Evolutionary conservation across 73 alveolate species (phyloP), one percentile per base, ranked within the genome.

Genomic region (Durusdinium trenchii): DNA sequence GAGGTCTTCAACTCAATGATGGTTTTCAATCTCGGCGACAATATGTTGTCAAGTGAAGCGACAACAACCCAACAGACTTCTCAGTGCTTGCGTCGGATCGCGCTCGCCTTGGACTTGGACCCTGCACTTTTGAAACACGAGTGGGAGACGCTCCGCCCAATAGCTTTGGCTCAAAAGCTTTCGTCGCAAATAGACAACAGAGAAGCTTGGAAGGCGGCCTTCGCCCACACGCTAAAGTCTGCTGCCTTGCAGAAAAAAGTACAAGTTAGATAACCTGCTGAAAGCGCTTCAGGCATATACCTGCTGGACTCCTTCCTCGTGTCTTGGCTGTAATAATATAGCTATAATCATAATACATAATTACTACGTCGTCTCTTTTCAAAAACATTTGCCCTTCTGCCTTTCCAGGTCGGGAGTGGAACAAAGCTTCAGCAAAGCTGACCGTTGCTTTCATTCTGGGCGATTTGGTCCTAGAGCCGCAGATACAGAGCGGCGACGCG

Each of bases 1-100:
- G 94, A 83, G 38, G 75, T 83, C 14, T 50, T 83, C 76, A 83
- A 50, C 36, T 48, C 94, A 23, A 50, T 83, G 67, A 14, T 9
- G 60, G 91, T 83, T 36, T 83, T 83, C 94, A 83, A 83, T 35
- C 36, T 76, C 69, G n/a, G n/a, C n/a, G n/a, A n/a, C n/a, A n/a
- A n/a, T n/a, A n/a, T n/a, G n/a, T n/a, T n/a, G n/a, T n/a, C n/a
- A n/a, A n/a, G n/a, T n/a, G 69, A 57, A 60, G 86, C 54, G 38
- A 60, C 32, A 6, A 5, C 30, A 12, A 32, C 7, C 23, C 69
- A 47, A 47, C 18, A 2, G 91, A 30, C 16, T 6, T 14, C 45
- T 46, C 69, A 30, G 30, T 23, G 94, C 35, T n/a, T 83, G 51
- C 94, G 71, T 32, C 94, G 94, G n/a, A 6, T 83, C 36, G 47